Percentiles rank a stretch among this genome's conserved stretches.
phyloP scores from a whole-genome alignment of 768 basidiomycete genomes.

The Auricularia heimuer region DNA sequence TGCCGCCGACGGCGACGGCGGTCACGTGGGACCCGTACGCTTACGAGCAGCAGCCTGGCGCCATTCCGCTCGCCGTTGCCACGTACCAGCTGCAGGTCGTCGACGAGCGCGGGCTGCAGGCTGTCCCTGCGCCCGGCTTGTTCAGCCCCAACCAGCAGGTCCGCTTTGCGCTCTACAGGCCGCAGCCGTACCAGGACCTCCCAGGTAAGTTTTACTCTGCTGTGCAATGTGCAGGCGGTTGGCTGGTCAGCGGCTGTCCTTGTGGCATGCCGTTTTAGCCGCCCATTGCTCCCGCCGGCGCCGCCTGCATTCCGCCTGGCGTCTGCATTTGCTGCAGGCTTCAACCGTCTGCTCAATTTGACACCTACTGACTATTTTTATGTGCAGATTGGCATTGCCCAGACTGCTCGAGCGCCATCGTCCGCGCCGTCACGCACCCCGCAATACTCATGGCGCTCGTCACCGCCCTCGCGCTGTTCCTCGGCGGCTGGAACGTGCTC shows the following conservation, averaged over 20 bases:
- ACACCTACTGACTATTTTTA: not conserved
- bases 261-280: not conserved
- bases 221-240: slow-evolving; percentile 1
- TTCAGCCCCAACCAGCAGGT: slow-evolving; percentile 60
- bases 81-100: slow-evolving; percentile 73
- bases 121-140: slow-evolving; percentile 49
- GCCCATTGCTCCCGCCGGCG: not conserved
- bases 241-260: not conserved
- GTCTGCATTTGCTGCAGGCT: not conserved
- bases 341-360: not conserved
- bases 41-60: slow-evolving; percentile 54
- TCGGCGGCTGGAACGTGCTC: slow-evolving; percentile 12
- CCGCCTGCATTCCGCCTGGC: not conserved
- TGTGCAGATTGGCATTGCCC: slow-evolving; percentile 28
- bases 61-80: slow-evolving; percentile 61
- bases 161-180: slow-evolving; percentile 78
- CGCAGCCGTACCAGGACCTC: slow-evolving; percentile 59
- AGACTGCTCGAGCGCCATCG: slow-evolving; percentile 24
- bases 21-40: slow-evolving; percentile 75
- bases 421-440: slow-evolving; percentile 16
- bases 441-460: slow-evolving; percentile 11
- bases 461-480: slow-evolving; percentile 10
- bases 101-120: slow-evolving; percentile 68
- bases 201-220: slow-evolving; percentile 26
- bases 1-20: slow-evolving; percentile 58